Percentiles rank a stretch among this genome's conserved stretches.
phyloP scores from a whole-genome alignment of 2,329 filamentous ascomycete genomes.

The Ceratocystis smalleyi region DNA sequence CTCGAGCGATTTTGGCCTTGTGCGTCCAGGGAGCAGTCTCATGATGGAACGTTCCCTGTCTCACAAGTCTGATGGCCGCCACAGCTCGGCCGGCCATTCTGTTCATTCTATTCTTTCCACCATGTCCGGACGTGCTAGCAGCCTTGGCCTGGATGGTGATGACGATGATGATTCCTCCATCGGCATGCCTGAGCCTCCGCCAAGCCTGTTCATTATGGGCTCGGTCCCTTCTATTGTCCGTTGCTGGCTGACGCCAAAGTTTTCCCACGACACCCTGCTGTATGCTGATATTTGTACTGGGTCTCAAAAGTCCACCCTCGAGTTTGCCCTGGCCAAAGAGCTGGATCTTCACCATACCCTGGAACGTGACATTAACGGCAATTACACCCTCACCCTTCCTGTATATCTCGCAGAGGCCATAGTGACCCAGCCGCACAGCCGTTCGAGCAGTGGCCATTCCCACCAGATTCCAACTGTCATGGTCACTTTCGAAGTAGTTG shows the following conservation, averaged over 20 bases:
- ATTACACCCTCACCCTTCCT: conserved; percentile 55
- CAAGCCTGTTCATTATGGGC: conserved; percentile 70
- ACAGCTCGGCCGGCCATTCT: conserved; percentile 82
- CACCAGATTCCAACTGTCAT: conserved; percentile 62
- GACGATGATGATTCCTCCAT: conserved; percentile 54
- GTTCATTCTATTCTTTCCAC: conserved; percentile 46
- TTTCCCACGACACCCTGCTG: conserved; percentile 73
- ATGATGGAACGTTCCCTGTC: conserved; percentile 86
- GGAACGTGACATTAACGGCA: conserved; percentile 47
- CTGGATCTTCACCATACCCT: conserved; percentile 55
- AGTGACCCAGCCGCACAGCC: conserved; percentile 57
- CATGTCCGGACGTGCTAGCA: conserved; percentile 63
- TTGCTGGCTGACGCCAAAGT: conserved; percentile 84
- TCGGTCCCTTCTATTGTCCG: conserved; percentile 87
- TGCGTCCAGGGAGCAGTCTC: conserved; percentile 64
- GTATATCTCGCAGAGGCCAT: conserved; percentile 87
- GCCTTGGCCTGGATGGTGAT: conserved; percentile 62
- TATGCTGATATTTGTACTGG: conserved; percentile 90
- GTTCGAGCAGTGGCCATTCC: conserved; percentile 48
- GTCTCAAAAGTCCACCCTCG: conserved; percentile 73
- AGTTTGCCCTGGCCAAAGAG: conserved; percentile 56
- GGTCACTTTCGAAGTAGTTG: conserved; percentile 61
- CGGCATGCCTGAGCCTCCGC: conserved; percentile 59
- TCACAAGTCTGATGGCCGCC: conserved; percentile 87
- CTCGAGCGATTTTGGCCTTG: conserved; percentile 65